Base-by-base conservation (phyloP, 225 moss, liverwort and hornwort species). In the Climacium dendroides region DNA sequence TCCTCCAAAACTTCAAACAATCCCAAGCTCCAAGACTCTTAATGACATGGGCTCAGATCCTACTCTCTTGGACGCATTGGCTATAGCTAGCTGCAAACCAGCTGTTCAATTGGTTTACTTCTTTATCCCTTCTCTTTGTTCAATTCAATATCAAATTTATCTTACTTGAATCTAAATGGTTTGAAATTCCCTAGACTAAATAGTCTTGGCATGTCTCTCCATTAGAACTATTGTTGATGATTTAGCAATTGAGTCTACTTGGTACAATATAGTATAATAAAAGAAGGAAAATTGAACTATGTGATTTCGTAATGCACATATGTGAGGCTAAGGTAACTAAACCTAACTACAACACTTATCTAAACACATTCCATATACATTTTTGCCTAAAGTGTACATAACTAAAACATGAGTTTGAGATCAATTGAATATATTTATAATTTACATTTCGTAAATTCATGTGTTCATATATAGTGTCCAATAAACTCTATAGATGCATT, bases 91-190 rank as follows among this genome's bases (percentile, higher is more conserved):
- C 60, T 80, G 17, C 55, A 90, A 87, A 87, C 74, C 79, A 55
- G 69, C 83, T 45, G 28, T 89, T 90, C 89, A 89, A 82, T 65
- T 89, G 90, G 89, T 92, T 41, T 25, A 67, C 5, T 15, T 39
- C 74, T 72, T 82, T 39, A 45, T 53, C 26, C 83, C 47, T 79
- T 73, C 16, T 43, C 32, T 53, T 74, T 1, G 3, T 80, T 60
- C 17, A 37, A 67, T 58, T 71, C 17, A 19, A 13, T 69, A 32
- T 79, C 13, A 41, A n/a, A 50, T 53, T 30, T 45, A 13, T 9
- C 5, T 52, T 52, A 30, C 8, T 48, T 61, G 19, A 61, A 79
- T 70, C 1, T 10, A 64, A 1, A 34, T 74, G 35, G 20, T 37
- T 81, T 70, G 10, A 6, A 28, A 58, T 57, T 70, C 2, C 1